Conservation (phyloP, 495 filamentous ascomycete genomes). For the Stereocaulon alpinum region DNA sequence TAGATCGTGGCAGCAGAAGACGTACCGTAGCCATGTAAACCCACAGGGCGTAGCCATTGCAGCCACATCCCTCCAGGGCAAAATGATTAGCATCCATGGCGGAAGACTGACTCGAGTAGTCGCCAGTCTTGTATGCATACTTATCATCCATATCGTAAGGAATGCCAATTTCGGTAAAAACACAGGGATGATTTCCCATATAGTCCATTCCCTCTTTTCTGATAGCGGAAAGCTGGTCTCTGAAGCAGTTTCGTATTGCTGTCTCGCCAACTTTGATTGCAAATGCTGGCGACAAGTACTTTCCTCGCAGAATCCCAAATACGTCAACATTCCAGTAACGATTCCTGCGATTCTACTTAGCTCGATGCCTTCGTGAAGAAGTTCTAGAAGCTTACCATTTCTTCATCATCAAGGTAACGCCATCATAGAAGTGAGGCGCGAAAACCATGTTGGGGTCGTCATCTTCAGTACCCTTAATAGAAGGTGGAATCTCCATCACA, state of each 20-base stretch:
- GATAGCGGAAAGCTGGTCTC: slow-evolving; percentile 82
- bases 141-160: slow-evolving; percentile 99
- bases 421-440: slow-evolving; percentile 92
- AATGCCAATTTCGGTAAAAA: slow-evolving; percentile 94
- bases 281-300: slow-evolving; percentile 77
- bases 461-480: slow-evolving; percentile 75
- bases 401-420: slow-evolving; percentile 92
- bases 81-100: slow-evolving; percentile 98
- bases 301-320: slow-evolving; percentile 79
- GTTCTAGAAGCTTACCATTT: slow-evolving; percentile 54
- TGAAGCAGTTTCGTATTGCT: slow-evolving; percentile 89
- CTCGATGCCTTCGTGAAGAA: slow-evolving; percentile 9
- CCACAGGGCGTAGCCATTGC: slow-evolving; percentile 85
- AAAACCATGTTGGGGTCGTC: slow-evolving; percentile 87
- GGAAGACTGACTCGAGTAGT: slow-evolving; percentile 84
- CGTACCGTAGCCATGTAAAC: slow-evolving; percentile 64
- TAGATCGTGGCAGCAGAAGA: background rate
- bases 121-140: slow-evolving; percentile 88
- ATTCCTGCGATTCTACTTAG: slow-evolving; percentile 44
- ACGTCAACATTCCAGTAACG: slow-evolving; percentile 94
- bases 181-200: slow-evolving; percentile 80
- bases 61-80: slow-evolving; percentile 68
- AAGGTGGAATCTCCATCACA: slow-evolving; percentile 81
- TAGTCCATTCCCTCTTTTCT: slow-evolving; percentile 79
- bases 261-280: slow-evolving; percentile 89